phyloP scores from a whole-genome alignment of 2,329 filamentous ascomycete species.

The Dendryphion nanum region DNA sequence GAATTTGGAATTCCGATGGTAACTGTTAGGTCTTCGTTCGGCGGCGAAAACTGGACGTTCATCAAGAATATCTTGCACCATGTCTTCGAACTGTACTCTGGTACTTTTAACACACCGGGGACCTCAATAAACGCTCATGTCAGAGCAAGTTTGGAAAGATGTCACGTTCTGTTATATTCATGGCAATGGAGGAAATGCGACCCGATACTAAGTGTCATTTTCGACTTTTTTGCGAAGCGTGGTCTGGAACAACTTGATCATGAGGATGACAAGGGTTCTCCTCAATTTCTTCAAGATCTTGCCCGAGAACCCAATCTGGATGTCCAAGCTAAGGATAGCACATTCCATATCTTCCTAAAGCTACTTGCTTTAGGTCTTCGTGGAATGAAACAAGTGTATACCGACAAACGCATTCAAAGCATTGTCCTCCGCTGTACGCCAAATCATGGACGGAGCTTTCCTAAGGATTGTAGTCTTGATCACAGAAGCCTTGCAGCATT shows the following conservation, averaged over 20 bases:
- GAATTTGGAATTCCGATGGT: constrained; percentile 45
- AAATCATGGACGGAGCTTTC: constrained; percentile 60
- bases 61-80: constrained; percentile 48
- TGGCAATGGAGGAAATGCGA: constrained; percentile 62
- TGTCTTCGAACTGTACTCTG: constrained; percentile 48
- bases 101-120: constrained; percentile 37
- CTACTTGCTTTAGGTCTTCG: constrained; percentile 52
- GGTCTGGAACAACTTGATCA: constrained; percentile 51
- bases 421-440: constrained; percentile 59
- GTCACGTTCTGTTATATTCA: constrained; percentile 50
- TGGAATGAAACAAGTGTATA: constrained; percentile 46
- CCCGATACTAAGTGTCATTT: constrained; percentile 51
- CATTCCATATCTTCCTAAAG: constrained; percentile 61
- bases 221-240: constrained; percentile 60
- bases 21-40: constrained; percentile 40
- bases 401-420: constrained; percentile 55
- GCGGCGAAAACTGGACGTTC: constrained; percentile 51
- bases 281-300: constrained; percentile 53
- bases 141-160: constrained; percentile 51
- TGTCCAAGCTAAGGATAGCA: constrained; percentile 48
- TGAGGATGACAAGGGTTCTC: constrained; percentile 54
- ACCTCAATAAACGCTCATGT: constrained; percentile 57
- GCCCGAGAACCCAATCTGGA: constrained; percentile 44
- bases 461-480: constrained; percentile 55
- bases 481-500: constrained; percentile 57